Evolutionary conservation across 2,329 filamentous ascomycete genomes (phyloP).

Genomic region (Teratosphaeria nubilosa): DNA sequence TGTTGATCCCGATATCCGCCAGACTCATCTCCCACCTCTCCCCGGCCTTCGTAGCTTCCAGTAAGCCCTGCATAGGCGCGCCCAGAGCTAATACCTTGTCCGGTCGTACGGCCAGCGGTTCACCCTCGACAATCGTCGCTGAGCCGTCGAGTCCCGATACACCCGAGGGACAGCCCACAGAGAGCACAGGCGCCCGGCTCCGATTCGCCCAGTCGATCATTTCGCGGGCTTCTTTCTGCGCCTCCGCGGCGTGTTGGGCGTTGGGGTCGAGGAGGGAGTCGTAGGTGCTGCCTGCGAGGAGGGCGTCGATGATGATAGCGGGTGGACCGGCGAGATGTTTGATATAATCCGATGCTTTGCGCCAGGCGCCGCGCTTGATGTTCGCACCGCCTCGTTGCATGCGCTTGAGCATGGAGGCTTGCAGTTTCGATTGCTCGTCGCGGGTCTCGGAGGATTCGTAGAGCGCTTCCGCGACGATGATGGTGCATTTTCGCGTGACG

Average conservation of each 20-base stretch:
- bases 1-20: constrained; percentile 76
- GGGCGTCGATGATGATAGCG: constrained; percentile 76
- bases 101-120: constrained; percentile 68
- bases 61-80: constrained; percentile 72
- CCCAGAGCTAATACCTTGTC: constrained; percentile 78
- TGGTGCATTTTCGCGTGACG: constrained; percentile 68
- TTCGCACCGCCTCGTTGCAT: constrained; percentile 52
- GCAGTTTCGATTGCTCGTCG: constrained; percentile 67
- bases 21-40: constrained; percentile 69
- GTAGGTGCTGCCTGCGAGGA: constrained; percentile 80
- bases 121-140: constrained; percentile 57
- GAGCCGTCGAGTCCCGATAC: constrained; percentile 69
- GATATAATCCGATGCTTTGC: constrained; percentile 44
- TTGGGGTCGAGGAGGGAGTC: constrained; percentile 58
- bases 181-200: constrained; percentile 69
- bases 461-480: constrained; percentile 74
- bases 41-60: constrained; percentile 62
- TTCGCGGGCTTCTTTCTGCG: constrained; percentile 76
- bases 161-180: constrained; percentile 85
- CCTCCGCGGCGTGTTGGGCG: constrained; percentile 37
- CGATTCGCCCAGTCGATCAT: constrained; percentile 92
- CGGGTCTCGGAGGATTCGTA: constrained; percentile 73
- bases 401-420: constrained; percentile 73
- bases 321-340: constrained; percentile 53
- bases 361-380: constrained; percentile 48